A percentile compares a stretch with the other conserved stretches of the same genome.
phyloP scores from a whole-genome alignment of 108 stramenopile genomes.

The Cyclotella sp. region DNA sequence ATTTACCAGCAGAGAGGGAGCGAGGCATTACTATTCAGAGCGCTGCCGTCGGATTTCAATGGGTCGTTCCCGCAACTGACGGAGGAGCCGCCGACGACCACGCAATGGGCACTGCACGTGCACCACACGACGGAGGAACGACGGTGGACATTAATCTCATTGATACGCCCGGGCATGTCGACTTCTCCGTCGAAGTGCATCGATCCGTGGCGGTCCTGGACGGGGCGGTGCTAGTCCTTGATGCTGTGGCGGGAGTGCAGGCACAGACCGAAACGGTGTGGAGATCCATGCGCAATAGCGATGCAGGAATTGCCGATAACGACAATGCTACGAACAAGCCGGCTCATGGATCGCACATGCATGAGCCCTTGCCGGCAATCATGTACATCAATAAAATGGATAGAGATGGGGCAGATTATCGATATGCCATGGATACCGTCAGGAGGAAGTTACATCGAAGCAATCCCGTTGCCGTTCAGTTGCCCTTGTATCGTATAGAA shows the following conservation, averaged over 20 bases:
- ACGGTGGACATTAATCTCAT: constrained; percentile 78
- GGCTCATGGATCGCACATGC: constrained; percentile 53
- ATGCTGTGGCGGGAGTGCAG: constrained; percentile 98
- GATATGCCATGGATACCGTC: constrained; percentile 78
- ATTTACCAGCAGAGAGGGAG: constrained; percentile 95
- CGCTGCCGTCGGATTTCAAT: constrained; percentile 94
- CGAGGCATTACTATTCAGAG: constrained; percentile 99
- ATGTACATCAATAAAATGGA: constrained; percentile 99
- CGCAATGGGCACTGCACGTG: no score
- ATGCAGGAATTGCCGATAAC: not conserved
- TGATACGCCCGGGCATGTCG: constrained; percentile 99
- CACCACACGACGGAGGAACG: constrained; percentile 31
- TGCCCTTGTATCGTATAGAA: constrained; percentile 69
- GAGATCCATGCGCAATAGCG: constrained; percentile 77
- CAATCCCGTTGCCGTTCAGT: constrained; percentile 75
- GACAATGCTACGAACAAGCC: not conserved
- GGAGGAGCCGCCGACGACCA: no score
- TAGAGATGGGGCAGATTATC: constrained; percentile 93
- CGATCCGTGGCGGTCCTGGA: constrained; percentile 96
- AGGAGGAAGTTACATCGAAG: constrained; percentile 77
- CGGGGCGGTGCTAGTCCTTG: constrained; percentile 96
- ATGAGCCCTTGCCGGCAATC: constrained; percentile 90
- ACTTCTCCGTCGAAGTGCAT: constrained; percentile 98
- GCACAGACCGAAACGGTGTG: constrained; percentile 99
- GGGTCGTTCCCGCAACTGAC: constrained; percentile 82